These are phyloP conservation scores for Trichoderma virens DNA, from an alignment of 495 filamentous ascomycete species.

Conservation along the genomic window DNA sequence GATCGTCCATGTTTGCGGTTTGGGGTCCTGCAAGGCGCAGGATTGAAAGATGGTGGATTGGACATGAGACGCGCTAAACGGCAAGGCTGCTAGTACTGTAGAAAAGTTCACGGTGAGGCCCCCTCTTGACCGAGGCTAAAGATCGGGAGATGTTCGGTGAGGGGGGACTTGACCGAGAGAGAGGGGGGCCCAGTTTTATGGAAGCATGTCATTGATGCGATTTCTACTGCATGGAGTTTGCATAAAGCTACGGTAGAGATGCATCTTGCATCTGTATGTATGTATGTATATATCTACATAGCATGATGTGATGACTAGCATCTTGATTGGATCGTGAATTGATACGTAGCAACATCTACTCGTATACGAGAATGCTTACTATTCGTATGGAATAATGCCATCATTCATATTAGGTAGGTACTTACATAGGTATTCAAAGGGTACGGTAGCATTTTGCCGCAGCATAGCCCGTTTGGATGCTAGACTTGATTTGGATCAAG, in stretches of 20 bases:
- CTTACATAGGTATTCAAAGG: not conserved
- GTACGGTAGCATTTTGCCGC: not conserved
- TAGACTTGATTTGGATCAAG: too few relatives aligned
- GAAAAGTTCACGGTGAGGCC: not conserved
- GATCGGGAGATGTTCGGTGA: not conserved
- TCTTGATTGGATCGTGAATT: too few relatives aligned
- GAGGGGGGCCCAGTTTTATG: not conserved
- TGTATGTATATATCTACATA: too few relatives aligned
- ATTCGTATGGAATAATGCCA: too few relatives aligned
- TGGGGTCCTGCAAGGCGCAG: not conserved
- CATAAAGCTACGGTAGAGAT: too few relatives aligned
- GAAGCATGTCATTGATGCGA: not conserved
- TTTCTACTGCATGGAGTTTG: too few relatives aligned
- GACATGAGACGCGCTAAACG: slow-evolving; percentile 1
- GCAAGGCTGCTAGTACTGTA: not conserved
- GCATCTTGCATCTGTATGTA: too few relatives aligned
- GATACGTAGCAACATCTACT: too few relatives aligned
- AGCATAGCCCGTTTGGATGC: not conserved
- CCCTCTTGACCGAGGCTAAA: not conserved
- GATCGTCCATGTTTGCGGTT: slow-evolving; percentile 65
- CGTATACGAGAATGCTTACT: too few relatives aligned
- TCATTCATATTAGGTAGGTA: not conserved
- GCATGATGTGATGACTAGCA: too few relatives aligned
- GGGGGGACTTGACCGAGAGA: too few relatives aligned
- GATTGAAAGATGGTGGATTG: not conserved